Base-by-base conservation (phyloP, 306 rosid genomes). In the Geum urbanum region DNA sequence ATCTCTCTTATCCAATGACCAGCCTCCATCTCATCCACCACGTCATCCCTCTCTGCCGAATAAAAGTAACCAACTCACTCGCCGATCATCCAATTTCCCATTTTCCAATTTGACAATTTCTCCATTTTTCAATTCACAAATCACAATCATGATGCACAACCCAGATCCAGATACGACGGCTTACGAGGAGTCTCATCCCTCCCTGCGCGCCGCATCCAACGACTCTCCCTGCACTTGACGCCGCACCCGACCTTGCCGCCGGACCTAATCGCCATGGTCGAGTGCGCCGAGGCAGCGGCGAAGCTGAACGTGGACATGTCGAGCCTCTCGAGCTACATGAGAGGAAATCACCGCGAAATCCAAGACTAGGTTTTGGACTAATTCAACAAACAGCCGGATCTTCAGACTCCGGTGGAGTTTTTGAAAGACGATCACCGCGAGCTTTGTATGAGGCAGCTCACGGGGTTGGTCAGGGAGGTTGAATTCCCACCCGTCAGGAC, bases 391-490 rank as follows among this genome's bases (percentile, higher is more conserved):
- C 79, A 83, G 74, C 96, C 91, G 0, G 87, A 88, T 3, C 89
- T 94, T n/a, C 95, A 85, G 66, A 94, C 92, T 43, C 97, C 99
- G 2, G 55, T 87, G 24, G 99, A 91, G 84, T 85, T 90, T 61
- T 84, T 88, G 1, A 94, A 81, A 63, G 90, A 80, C 20, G 85
- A 86, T 0, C 96, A 94, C 59, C 85, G 99, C 4, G 72, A 86
- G 65, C 87, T 94, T 4, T 94, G 97, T 66, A 89, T 86, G 96
- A 83, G 77, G 39, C 99, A 94, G 84, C 84, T 94, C 15, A 12
- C 76, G 4, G 99, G 84, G 4, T 52, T 94, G 24, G 99, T 94
- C 5, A 81, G 83, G 45, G 99, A 88, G 27, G 95, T n/a, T n/a
- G n/a, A n/a, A n/a, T n/a, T n/a, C n/a, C n/a, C n/a, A n/a, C n/a